Evolutionary conservation across 1,139 yeast genomes (phyloP), one percentile per base, ranked within the genome.

Genomic region (Kluyveromyces sp.): DNA sequence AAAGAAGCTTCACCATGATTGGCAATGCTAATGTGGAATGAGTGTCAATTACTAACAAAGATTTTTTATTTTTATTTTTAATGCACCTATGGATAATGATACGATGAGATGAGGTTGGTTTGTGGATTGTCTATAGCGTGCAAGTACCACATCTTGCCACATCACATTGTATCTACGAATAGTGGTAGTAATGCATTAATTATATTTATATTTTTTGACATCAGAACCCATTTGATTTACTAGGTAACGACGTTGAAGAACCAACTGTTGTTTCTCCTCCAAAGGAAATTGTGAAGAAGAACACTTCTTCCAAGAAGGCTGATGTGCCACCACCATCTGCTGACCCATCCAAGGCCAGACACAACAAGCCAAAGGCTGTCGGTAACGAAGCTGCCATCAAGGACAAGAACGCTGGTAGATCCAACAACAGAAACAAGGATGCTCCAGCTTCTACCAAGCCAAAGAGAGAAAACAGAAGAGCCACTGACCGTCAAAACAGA

Each of bases 321-420:
- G 97, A 89, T 67, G 81, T 74, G 56, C 80, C 95, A 54, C 95
- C 96, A 62, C 76, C 89, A 54, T 78, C 83, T 57, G 89, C 90
- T 55, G 85, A 83, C 74, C 83, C 84, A 66, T 70, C 90, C 60
- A 82, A 77, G 73, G 90, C 95, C 60, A 84, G 76, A 74, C 83
- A 86, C 72, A 76, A 75, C 66, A 70, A 73, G 70, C 74, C 82
- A 65, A 77, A 77, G 68, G 72, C 81, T 50, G 70, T 83, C 59
- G 96, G 95, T 69, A 90, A 88, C 75, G 96, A 89, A 66, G 96
- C 88, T 63, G 96, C 95, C 55, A 72, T 82, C 70, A 84, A 78
- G 72, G 80, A 75, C 78, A 82, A 79, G 75, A 64, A 70, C 65
- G 79, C 74, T 53, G 81, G 81, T 58, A 75, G 80, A 59, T 53